A percentile compares a stretch with the other conserved stretches of the same genome.
Evolutionary conservation across 768 basidiomycete species (phyloP).

Genomic region (Boletellus emodensis): DNA sequence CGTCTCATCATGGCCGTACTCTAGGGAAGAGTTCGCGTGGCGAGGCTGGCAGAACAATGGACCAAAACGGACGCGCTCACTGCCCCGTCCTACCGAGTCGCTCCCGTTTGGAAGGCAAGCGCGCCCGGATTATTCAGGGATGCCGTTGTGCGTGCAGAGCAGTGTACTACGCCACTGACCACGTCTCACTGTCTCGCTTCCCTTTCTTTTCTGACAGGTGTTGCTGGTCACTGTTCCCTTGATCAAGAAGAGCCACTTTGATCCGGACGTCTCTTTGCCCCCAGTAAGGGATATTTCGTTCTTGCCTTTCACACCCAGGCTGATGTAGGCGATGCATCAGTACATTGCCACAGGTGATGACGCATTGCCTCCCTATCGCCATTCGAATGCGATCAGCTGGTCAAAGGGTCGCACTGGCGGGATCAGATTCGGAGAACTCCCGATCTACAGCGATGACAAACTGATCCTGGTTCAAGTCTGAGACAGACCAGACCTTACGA

Average conservation of each 20-base stretch:
- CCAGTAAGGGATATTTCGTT: constrained; percentile 29
- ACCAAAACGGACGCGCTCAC: constrained; percentile 35
- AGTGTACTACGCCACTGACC: background rate
- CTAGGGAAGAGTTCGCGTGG: constrained; percentile 44
- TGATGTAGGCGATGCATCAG: constrained; percentile 17
- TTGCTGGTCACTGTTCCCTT: constrained; percentile 38
- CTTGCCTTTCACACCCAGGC: background rate
- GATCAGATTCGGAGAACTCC: constrained; percentile 36
- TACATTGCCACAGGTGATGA: constrained; percentile 40
- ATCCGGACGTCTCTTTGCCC: constrained; percentile 41
- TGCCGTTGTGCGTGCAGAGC: constrained; percentile 29
- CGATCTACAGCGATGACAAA: constrained; percentile 41
- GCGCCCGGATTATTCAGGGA: constrained; percentile 38
- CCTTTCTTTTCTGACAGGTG: constrained; percentile 25
- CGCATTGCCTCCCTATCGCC: constrained; percentile 29
- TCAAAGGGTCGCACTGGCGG: constrained; percentile 27
- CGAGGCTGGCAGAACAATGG: constrained; percentile 38
- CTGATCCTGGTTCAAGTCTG: constrained; percentile 2
- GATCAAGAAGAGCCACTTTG: constrained; percentile 32
- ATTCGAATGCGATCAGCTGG: constrained; percentile 23
- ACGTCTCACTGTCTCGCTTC: background rate
- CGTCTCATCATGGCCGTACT: background rate
- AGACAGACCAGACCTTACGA: background rate
- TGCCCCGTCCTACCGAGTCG: constrained; percentile 17
- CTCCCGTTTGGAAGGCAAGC: constrained; percentile 41